Percentiles rank a stretch among this genome's conserved stretches.
phyloP scores from a whole-genome alignment of 202 grass and related monocot genomes.

The Panicum virgatum region DNA sequence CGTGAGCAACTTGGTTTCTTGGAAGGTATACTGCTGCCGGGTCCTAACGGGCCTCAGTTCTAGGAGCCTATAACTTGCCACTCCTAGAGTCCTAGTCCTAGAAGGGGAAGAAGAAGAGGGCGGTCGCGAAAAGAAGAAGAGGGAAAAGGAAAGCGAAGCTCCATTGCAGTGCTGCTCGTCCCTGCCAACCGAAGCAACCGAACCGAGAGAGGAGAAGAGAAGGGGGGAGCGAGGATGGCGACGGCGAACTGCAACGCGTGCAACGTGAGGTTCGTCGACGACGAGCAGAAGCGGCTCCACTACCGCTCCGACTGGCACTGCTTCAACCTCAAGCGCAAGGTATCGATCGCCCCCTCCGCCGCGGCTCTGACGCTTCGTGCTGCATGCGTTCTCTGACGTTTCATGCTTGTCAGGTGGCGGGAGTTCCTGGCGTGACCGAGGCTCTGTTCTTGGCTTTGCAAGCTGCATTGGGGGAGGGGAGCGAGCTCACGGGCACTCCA shows the following conservation, averaged over 20 bases:
- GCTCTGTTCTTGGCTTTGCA: conserved; percentile 66
- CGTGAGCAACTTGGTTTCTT: neutral
- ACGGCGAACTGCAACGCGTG: conserved; percentile 82
- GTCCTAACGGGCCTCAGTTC: neutral
- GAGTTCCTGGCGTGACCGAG: conserved; percentile 86
- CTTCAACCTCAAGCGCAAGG: conserved; percentile 97
- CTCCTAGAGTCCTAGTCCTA: neutral
- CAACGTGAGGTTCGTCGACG: conserved; percentile 67
- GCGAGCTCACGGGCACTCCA: conserved; percentile 46
- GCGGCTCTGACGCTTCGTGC: neutral
- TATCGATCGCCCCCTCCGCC: neutral
- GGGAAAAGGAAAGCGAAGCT: neutral
- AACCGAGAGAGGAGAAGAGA: neutral
- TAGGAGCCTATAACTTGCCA: neutral
- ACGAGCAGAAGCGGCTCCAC: conserved; percentile 76
- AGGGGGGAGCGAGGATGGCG: conserved; percentile 45
- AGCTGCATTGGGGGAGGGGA: conserved; percentile 51
- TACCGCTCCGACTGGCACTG: conserved; percentile 94
- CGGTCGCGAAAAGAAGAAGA: too few relatives aligned
- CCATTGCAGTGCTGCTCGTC: neutral
- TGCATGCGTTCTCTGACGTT: neutral
- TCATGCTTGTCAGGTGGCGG: conserved; percentile 61
- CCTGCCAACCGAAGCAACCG: neutral
- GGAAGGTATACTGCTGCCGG: too few relatives aligned
- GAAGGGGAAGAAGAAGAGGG: neutral